Conservation (phyloP, 2,329 filamentous ascomycete species). For the Corniculantispora saksenae region DNA sequence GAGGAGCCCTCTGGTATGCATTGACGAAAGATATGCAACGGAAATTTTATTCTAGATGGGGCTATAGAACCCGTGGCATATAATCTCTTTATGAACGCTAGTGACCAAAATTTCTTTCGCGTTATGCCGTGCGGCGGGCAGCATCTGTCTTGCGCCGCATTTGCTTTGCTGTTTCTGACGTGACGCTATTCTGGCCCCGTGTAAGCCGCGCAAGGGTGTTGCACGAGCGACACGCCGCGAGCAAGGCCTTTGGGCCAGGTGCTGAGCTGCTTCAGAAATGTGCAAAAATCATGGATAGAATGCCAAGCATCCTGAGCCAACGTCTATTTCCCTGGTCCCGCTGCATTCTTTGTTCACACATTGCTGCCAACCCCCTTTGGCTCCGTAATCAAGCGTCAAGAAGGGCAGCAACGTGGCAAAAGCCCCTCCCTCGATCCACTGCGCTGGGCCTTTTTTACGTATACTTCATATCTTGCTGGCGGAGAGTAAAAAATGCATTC, state of each 20-base stretch:
- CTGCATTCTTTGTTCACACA: neutral
- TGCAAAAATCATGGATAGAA: neutral
- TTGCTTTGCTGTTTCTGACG: neutral
- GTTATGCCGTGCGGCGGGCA: neutral
- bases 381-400: neutral
- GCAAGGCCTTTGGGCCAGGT: neutral
- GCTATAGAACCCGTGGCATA: neutral
- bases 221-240: neutral
- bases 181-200: neutral
- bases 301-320: neutral
- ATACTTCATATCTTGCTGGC: neutral
- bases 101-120: neutral
- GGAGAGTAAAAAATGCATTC: neutral
- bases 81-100: neutral
- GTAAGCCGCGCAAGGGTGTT: neutral
- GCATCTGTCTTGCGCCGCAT: neutral
- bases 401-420: neutral
- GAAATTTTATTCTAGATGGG: neutral
- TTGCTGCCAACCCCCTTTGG: too few species aligned
- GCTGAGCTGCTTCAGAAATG: neutral
- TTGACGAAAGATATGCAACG: neutral
- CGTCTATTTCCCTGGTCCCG: slow-evolving; percentile 1
- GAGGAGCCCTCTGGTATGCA: neutral
- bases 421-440: too few species aligned
- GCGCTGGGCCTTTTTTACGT: neutral